These are phyloP conservation scores for Mortierella sp. DNA, from an alignment of 371 early-diverging fungal species.

Conservation along the genomic window DNA sequence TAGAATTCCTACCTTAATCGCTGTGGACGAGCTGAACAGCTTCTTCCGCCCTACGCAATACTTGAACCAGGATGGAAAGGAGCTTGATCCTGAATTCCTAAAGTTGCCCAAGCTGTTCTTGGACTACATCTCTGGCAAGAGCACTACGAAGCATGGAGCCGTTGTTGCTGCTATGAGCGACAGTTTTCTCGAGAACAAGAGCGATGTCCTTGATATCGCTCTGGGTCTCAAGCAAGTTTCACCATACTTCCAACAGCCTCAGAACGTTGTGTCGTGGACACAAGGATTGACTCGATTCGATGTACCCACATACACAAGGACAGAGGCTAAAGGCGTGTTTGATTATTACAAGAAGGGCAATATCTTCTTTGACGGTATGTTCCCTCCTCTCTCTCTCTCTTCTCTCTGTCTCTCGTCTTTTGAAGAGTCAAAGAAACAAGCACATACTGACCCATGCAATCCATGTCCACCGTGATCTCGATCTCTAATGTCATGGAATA, in stretches of 20 bases:
- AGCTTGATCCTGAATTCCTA: constrained; percentile 48
- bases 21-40: constrained; percentile 55
- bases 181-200: constrained; percentile 34
- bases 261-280: constrained; percentile 40
- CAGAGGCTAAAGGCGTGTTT: constrained; percentile 55
- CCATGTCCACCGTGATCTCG: neutral
- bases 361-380: constrained; percentile 51
- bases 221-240: constrained; percentile 47
- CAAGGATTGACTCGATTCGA: constrained; percentile 39
- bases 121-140: constrained; percentile 55
- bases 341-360: constrained; percentile 55
- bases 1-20: constrained; percentile 52
- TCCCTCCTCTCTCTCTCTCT: neutral
- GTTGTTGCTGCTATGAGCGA: constrained; percentile 49
- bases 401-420: neutral
- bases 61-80: constrained; percentile 41
- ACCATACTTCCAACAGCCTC: constrained; percentile 45
- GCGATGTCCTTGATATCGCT: constrained; percentile 49
- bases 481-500: constrained; percentile 4
- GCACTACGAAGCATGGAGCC: constrained; percentile 47
- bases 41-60: constrained; percentile 55
- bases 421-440: no score
- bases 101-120: constrained; percentile 48
- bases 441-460: no score
- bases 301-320: constrained; percentile 51